phyloP scores from a whole-genome alignment of 805 yeast genomes.

The Blastobotrys chiropterorum region DNA sequence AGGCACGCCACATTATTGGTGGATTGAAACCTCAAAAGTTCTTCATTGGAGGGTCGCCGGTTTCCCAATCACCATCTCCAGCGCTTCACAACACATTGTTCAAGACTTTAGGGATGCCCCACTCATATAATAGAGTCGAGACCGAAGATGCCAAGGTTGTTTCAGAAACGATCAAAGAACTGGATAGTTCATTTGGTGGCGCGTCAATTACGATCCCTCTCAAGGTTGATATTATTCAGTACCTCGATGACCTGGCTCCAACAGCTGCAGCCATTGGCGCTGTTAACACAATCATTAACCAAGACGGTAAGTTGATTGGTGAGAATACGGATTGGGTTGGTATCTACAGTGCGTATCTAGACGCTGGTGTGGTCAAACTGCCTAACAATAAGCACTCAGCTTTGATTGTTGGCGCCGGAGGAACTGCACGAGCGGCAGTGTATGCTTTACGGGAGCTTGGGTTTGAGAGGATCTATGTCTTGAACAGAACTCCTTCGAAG shows the following conservation, averaged over 20 bases:
- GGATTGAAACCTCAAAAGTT: slow-evolving; percentile 52
- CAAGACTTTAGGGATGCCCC: slow-evolving; percentile 68
- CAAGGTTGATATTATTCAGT: slow-evolving; percentile 70
- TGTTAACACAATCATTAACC: slow-evolving; percentile 75
- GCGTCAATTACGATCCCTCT: slow-evolving; percentile 91
- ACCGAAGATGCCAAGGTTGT: slow-evolving; percentile 58
- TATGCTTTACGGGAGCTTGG: slow-evolving; percentile 79
- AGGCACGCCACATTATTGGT: slow-evolving; percentile 53
- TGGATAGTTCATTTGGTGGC: slow-evolving; percentile 68
- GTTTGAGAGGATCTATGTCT: slow-evolving; percentile 64
- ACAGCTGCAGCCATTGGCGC: slow-evolving; percentile 87
- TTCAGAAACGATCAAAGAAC: slow-evolving; percentile 41
- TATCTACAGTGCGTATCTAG: slow-evolving; percentile 58
- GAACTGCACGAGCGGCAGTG: slow-evolving; percentile 92
- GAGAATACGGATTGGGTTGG: slow-evolving; percentile 97
- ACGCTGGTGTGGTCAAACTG: slow-evolving; percentile 45
- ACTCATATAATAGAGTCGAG: slow-evolving; percentile 60
- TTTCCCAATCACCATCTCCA: slow-evolving; percentile 86
- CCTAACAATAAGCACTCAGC: slow-evolving; percentile 41
- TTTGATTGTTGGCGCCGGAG: slow-evolving; percentile 92
- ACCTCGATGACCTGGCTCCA: slow-evolving; percentile 58
- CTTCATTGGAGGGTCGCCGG: slow-evolving; percentile 75
- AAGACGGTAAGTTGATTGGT: slow-evolving; percentile 53
- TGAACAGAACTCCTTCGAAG: slow-evolving; percentile 73
- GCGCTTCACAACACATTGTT: slow-evolving; percentile 77